Conservation (phyloP, 108 stramenopile species). For the Licmophora abbreviata region DNA sequence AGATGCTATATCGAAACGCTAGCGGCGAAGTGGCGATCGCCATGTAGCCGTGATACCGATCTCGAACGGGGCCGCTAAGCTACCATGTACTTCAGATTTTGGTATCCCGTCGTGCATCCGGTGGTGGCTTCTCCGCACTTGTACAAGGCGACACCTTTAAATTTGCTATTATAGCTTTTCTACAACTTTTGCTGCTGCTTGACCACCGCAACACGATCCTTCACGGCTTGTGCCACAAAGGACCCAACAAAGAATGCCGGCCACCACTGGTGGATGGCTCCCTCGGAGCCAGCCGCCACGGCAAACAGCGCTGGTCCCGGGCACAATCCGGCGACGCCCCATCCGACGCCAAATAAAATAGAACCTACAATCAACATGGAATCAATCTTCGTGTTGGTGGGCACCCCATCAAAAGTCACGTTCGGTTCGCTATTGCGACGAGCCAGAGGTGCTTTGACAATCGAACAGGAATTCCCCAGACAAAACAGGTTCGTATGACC, state of each 20-base stretch:
- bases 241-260: conserved; percentile 23
- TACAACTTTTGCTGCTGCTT: no score
- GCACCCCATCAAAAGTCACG: conserved; percentile 7
- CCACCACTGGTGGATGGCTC: conserved; percentile 30
- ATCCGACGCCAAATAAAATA: conserved; percentile 47
- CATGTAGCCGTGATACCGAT: no score
- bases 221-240: neutral
- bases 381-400: conserved; percentile 41
- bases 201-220: neutral
- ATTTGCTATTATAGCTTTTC: no score
- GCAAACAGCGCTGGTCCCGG: conserved; percentile 54
- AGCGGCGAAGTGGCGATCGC: no score
- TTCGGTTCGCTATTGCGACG: neutral
- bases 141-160: no score
- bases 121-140: no score
- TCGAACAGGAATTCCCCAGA: neutral
- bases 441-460: neutral
- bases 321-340: conserved; percentile 49
- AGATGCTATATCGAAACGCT: conserved; percentile 45
- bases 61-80: no score
- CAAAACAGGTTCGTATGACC: conserved; percentile 11
- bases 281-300: conserved; percentile 25
- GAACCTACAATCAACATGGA: conserved; percentile 32
- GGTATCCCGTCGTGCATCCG: no score
- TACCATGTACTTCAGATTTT: no score